Evolutionary conservation across 768 basidiomycete genomes (phyloP), one percentile per base, ranked within the genome.

Genomic region (Amanita rimosa): DNA sequence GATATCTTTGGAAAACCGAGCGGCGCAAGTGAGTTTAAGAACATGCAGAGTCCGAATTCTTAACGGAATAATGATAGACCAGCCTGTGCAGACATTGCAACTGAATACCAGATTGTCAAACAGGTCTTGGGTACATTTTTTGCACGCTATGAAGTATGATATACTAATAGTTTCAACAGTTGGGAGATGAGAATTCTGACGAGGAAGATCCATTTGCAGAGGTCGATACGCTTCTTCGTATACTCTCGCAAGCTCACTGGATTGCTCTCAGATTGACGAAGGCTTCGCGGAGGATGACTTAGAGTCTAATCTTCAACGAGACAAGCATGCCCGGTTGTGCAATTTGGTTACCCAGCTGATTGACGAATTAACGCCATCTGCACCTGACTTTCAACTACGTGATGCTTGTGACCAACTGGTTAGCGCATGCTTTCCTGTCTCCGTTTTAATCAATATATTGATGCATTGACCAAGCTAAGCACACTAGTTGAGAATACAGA

Each of bases 201-300:
- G 93, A 95, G 46, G 89, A 92, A 47, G 93, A 99, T 69, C 95
- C 96, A 1, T 99, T 99, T 57, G 93, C 95, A 2, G 90, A 93
- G 70, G 90, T 89, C 55, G 7, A 35, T 19, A 51, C 13, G 29
- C 29, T 34, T 52, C 8, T 11, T 42, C 24, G 10, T 8, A n/a
- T 40, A 13, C 11, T 4, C 35, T 40, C 35, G 26, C 14, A 31
- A 27, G 26, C 29, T 44, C 1, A 21, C 13, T 31, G 14, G 39
- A 1, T 24, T 35, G 26, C 17, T 46, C n/a, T 29, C 53, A 85
- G 87, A 94, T 95, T 51, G 92, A 96, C 57, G 93, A 94, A 69
- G 88, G 85, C 6, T 94, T 92, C 55, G 83, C 80, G 1, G 90
- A 94, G 55, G 87, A 91, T 53, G 93, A 95, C 59, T 71, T 96